A percentile compares a stretch with the other conserved stretches of the same genome.
phyloP scores from a whole-genome alignment of 2,329 filamentous ascomycete species.

The Trichoderma sp. region DNA sequence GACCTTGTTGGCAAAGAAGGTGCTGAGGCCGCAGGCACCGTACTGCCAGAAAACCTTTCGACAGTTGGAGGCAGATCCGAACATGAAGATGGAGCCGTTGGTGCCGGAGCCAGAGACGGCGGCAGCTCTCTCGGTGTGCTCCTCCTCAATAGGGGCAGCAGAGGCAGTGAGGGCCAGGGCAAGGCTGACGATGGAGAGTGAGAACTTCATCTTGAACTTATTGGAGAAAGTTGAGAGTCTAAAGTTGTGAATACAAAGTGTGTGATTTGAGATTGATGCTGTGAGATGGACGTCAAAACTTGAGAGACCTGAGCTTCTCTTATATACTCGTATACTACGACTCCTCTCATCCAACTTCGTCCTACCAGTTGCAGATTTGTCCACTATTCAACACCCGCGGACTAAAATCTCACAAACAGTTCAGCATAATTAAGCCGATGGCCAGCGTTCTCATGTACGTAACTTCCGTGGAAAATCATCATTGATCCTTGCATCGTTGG shows the following conservation, averaged over 20 bases:
- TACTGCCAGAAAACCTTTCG: constrained; percentile 17
- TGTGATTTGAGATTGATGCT: not conserved
- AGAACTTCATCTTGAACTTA: constrained; percentile 16
- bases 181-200: not conserved
- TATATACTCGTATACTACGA: not conserved
- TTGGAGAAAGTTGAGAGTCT: not conserved
- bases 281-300: not conserved
- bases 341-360: not conserved
- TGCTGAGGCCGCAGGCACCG: constrained; percentile 21
- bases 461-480: not conserved
- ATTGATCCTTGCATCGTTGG: not conserved
- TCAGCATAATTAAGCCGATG: constrained; percentile 2
- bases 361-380: not conserved
- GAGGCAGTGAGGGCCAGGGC: constrained; percentile 16
- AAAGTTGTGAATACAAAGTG: too few species aligned
- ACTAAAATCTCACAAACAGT: constrained; percentile 10
- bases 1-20: constrained; percentile 17
- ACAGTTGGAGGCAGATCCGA: constrained; percentile 15
- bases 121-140: not conserved
- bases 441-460: not conserved
- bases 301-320: not conserved
- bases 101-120: constrained; percentile 10
- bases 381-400: not conserved
- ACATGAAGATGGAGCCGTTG: constrained; percentile 20
- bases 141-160: constrained; percentile 4